Evolutionary conservation across 2,329 filamentous ascomycete genomes (phyloP), one percentile per base, ranked within the genome.

Genomic region (Claviceps cyperi): DNA sequence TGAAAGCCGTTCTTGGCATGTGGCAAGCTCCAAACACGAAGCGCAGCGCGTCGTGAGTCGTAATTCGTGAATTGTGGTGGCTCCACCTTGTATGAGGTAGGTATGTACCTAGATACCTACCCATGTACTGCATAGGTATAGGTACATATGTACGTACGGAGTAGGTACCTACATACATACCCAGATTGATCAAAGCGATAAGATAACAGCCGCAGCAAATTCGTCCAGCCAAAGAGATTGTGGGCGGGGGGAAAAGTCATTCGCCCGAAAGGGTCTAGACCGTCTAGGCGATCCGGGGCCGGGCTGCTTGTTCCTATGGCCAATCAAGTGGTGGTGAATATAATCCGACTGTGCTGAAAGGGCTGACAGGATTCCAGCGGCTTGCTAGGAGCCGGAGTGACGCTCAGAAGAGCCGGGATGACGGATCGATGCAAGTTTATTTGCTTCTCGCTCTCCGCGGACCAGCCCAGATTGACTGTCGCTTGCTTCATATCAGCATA

Each of bases 281-380:
- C 51, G 56, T 37, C 50, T 58, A 56, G 57, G 43, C 50, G 50
- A 53, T 45, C 56, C 52, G 56, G 52, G 50, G 51, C n/a, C 55
- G 55, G 55, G 55, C 37, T 51, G 51, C 11, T n/a, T 41, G 44
- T 28, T 43, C 53, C 54, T 52, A 4, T 39, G 21, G 21, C 52
- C 50, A 59, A 58, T 59, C 48, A 50, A n/a, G 46, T 28, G 28
- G 41, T 21, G 48, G 49, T 39, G 8, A 50, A 53, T 56, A 52
- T 54, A 55, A 56, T 55, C 52, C 40, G 9, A 32, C 36, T 15
- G 19, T 17, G 24, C 19, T 50, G 37, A 52, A 48, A 52, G 50
- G 54, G 47, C 43, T 24, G 45, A 21, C 9, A 5, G 40, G 37
- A 14, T 11, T 14, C n/a, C 15, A 14, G 22, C 44, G 38, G 40